phyloP scores from a whole-genome alignment of 2,329 filamentous ascomycete species.

The Xylaria sp. region DNA sequence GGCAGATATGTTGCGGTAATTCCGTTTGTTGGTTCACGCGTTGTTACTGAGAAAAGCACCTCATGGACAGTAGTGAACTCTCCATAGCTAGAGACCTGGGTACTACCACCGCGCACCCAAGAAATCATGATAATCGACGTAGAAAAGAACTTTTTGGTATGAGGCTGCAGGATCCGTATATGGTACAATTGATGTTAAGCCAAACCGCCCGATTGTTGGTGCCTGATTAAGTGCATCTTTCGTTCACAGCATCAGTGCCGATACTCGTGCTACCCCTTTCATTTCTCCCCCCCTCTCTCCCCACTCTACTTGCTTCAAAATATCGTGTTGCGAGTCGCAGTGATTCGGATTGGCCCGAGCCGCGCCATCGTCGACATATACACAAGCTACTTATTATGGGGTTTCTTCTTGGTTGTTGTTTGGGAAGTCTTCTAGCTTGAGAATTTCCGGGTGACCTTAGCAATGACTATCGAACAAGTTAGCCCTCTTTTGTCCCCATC shows the following conservation, averaged over 20 bases:
- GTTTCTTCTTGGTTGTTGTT: slow-evolving; percentile 16
- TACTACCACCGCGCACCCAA: not conserved
- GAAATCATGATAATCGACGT: slow-evolving; percentile 1
- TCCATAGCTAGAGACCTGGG: not conserved
- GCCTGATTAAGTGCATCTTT: slow-evolving; percentile 24
- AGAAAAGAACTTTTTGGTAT: slow-evolving; percentile 41
- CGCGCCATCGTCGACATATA: slow-evolving; percentile 42
- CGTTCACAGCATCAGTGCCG: slow-evolving; percentile 21
- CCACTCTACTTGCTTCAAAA: slow-evolving; percentile 10
- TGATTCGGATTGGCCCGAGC: slow-evolving; percentile 24
- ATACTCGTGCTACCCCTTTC: slow-evolving; percentile 17
- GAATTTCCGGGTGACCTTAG: slow-evolving; percentile 93
- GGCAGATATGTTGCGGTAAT: not conserved
- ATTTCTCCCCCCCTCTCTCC: not conserved
- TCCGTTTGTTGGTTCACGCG: not conserved
- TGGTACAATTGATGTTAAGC: slow-evolving; percentile 44
- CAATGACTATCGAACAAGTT: slow-evolving; percentile 75
- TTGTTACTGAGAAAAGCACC: not conserved
- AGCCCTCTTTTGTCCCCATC: slow-evolving; percentile 1
- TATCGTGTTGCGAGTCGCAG: slow-evolving; percentile 44
- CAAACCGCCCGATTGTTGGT: slow-evolving; percentile 29
- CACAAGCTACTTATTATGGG: slow-evolving; percentile 22
- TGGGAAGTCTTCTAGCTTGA: slow-evolving; percentile 61
- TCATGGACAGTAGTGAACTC: not conserved
- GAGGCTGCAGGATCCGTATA: slow-evolving; percentile 44